These are phyloP conservation scores for Lichenothelia convexa DNA, from an alignment of 495 filamentous ascomycete species.

Conservation along the genomic window DNA sequence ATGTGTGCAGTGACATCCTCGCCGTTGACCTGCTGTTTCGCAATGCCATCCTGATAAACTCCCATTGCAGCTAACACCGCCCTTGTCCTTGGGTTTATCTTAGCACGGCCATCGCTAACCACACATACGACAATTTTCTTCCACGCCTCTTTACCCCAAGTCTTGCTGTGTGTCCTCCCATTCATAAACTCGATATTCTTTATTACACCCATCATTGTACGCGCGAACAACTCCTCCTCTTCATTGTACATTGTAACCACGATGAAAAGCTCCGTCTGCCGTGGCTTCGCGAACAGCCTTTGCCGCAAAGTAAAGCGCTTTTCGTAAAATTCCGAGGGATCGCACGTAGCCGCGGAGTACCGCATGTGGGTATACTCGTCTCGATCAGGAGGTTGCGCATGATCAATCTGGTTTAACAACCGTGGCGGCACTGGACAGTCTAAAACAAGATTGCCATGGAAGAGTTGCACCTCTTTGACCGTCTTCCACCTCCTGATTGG, in stretches of 20 bases:
- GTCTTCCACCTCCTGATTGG: constrained; percentile 88
- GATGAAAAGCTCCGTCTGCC: constrained; percentile 94
- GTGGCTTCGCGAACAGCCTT: constrained; percentile 77
- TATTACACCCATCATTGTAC: constrained; percentile 93
- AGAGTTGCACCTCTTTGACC: constrained; percentile 91
- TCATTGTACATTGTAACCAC: constrained; percentile 99
- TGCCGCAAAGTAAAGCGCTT: constrained; percentile 89
- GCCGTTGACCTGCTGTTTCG: constrained; percentile 91
- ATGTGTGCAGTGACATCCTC: constrained; percentile 97
- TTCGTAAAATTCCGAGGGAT: constrained; percentile 70
- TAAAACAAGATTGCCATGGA: constrained; percentile 90
- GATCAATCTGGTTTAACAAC: constrained; percentile 67
- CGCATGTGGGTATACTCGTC: constrained; percentile 99
- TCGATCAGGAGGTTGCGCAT: constrained; percentile 60
- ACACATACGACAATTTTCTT: constrained; percentile 99
- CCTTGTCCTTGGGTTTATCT: constrained; percentile 86
- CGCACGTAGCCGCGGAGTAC: constrained; percentile 92
- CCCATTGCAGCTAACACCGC: constrained; percentile 86
- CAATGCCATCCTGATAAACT: constrained; percentile 95
- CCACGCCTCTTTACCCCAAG: constrained; percentile 97
- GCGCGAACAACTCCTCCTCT: constrained; percentile 87
- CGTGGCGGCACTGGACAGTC: constrained; percentile 92
- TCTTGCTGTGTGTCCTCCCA: constrained; percentile 73
- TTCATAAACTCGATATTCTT: constrained; percentile 99
- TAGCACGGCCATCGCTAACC: constrained; percentile 93